A percentile compares a stretch with the other conserved stretches of the same genome.
These are phyloP conservation scores for Yarrowia divulgata DNA, from an alignment of 805 yeast genomes.

Conservation along the genomic window DNA sequence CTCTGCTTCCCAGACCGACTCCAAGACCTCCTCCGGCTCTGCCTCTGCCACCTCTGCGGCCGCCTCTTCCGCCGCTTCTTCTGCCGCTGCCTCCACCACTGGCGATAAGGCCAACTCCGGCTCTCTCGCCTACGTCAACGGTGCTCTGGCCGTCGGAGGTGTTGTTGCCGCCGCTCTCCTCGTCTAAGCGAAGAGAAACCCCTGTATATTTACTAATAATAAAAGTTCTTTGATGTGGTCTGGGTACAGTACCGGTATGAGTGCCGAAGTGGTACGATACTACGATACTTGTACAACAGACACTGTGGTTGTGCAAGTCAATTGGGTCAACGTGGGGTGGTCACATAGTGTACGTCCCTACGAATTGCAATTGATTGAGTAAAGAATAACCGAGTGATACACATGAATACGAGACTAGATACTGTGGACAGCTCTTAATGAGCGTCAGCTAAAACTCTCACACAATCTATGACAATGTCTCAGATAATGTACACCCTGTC, in stretches of 20 bases:
- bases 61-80: constrained; percentile 37
- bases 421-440: no score
- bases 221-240: neutral
- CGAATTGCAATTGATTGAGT: no score
- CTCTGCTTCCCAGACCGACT: constrained; percentile 27
- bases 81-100: constrained; percentile 30
- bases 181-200: neutral
- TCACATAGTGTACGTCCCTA: no score
- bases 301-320: neutral
- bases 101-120: constrained; percentile 5
- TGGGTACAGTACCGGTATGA: no score
- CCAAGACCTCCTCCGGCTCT: constrained; percentile 38
- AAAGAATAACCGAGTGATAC: no score
- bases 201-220: neutral
- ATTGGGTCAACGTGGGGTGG: no score
- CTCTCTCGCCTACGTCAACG: constrained; percentile 19
- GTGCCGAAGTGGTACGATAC: no score
- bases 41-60: constrained; percentile 40
- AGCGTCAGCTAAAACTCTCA: no score
- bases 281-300: no score
- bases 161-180: constrained; percentile 39
- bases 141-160: constrained; percentile 33
- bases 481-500: neutral
- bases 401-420: no score
- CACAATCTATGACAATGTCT: no score